Evolutionary conservation across 2,329 filamentous ascomycete species (phyloP), one percentile per base, ranked within the genome.

Genomic region (Exophiala sideris): DNA sequence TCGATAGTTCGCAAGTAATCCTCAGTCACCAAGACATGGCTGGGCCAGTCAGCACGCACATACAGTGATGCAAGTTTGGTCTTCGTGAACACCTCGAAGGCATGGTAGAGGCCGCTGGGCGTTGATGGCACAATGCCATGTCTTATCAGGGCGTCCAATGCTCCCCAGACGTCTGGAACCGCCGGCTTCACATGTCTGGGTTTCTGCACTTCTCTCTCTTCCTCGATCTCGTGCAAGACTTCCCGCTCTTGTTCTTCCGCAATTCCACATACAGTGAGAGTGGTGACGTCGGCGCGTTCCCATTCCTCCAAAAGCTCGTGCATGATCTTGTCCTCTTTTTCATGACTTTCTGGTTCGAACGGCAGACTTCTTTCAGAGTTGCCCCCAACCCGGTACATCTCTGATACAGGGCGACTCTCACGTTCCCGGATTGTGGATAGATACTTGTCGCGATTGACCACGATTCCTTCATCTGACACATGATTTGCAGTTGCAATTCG

Each of bases 241-340:
- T 60, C 86, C 0, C 85, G 75, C 63, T 89, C 86, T 59, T 89
- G 84, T 53, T 89, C 86, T 61, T 88, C 84, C 2, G 80, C 70
- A 0, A 87, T 67, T 0, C 69, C 68, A 0, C 72, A 70, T 0
- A 71, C 62, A 1, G 65, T 59, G 21, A 74, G 62, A 2, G 67
- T 59, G 0, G 59, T 36, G 2, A 67, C 58, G 1, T 64, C 65
- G 49, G 77, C 74, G 9, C 75, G 65, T 1, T 56, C 45, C 52
- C 74, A 77, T 21, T 71, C 71, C 2, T 57, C 35, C 9, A 50
- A 39, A 46, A 76, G 73, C 14, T 40, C 18, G 7, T 63, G 49
- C 39, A 65, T 55, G 4, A 67, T 65, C 3, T 63, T 54, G 38
- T 70, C 68, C 18, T 9, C 1, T 64, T 58, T 5, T 48, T 56